A percentile compares a stretch with the other conserved stretches of the same genome.
Conservation (phyloP, 2,329 filamentous ascomycete species). For the Coniochaeta hoffmannii region DNA sequence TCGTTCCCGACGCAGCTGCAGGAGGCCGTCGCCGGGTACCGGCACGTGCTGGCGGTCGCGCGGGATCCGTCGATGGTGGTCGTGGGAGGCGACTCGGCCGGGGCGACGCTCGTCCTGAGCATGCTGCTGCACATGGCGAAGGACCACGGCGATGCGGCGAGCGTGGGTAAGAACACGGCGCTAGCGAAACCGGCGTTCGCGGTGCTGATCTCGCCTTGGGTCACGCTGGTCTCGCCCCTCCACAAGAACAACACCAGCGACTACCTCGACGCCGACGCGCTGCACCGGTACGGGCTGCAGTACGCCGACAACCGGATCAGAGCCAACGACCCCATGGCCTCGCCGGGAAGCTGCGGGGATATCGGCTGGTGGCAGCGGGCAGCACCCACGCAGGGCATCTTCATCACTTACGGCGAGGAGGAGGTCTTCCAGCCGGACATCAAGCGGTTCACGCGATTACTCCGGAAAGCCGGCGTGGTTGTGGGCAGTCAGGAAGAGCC, state of each 20-base stretch:
- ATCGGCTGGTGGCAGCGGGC: slow-evolving; percentile 58
- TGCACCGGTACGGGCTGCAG: slow-evolving; percentile 63
- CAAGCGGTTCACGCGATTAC: slow-evolving; percentile 46
- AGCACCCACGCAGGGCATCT: slow-evolving; percentile 58
- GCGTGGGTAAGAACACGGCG: slow-evolving; percentile 4
- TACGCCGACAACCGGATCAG: slow-evolving; percentile 50
- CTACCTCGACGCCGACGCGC: slow-evolving; percentile 59
- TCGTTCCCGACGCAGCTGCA: slow-evolving; percentile 67
- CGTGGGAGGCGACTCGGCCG: slow-evolving; percentile 73
- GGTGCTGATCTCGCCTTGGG: slow-evolving; percentile 74
- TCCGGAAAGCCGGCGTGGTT: slow-evolving; percentile 44
- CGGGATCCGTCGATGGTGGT: slow-evolving; percentile 55
- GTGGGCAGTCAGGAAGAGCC: slow-evolving; percentile 53
- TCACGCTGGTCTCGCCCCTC: slow-evolving; percentile 59
- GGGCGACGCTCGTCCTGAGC: slow-evolving; percentile 65
- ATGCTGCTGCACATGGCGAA: slow-evolving; percentile 60
- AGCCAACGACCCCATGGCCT: slow-evolving; percentile 49
- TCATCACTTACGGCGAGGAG: slow-evolving; percentile 65
- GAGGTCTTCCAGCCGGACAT: slow-evolving; percentile 73
- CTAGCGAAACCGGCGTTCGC: slow-evolving; percentile 37
- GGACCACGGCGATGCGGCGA: slow-evolving; percentile 21
- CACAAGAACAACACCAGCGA: slow-evolving; percentile 66
- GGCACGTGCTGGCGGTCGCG: slow-evolving; percentile 55
- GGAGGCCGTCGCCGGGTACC: slow-evolving; percentile 63
- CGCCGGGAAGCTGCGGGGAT: slow-evolving; percentile 65